Conservation (phyloP, 2,329 filamentous ascomycete species). For the Teratosphaeria viscida region DNA sequence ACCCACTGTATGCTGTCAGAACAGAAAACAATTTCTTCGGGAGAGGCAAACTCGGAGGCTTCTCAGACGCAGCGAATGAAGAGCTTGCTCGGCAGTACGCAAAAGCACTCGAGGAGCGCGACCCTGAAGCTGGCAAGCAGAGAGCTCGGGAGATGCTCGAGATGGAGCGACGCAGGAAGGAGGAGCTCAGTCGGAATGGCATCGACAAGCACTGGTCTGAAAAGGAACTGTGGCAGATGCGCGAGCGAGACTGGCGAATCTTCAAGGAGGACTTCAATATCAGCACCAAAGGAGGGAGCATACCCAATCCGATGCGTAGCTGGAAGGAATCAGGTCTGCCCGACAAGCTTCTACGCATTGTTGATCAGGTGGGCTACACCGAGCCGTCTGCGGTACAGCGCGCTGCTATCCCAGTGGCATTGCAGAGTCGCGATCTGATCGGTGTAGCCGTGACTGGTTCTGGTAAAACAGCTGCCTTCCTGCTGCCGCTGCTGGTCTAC, state of each 20-base stretch:
- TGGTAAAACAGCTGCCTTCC: constrained; percentile 92
- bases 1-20: constrained; percentile 64
- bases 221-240: constrained; percentile 87
- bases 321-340: constrained; percentile 83
- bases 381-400: constrained; percentile 88
- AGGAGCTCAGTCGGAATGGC: constrained; percentile 60
- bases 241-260: constrained; percentile 95
- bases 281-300: constrained; percentile 77
- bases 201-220: constrained; percentile 93
- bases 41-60: constrained; percentile 56
- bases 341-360: constrained; percentile 64
- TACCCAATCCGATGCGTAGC: constrained; percentile 92
- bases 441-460: constrained; percentile 97
- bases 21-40: constrained; percentile 61
- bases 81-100: constrained; percentile 45
- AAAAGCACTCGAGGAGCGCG: constrained; percentile 60
- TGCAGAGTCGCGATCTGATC: constrained; percentile 90
- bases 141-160: constrained; percentile 74
- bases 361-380: constrained; percentile 76
- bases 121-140: constrained; percentile 63
- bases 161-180: constrained; percentile 67
- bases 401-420: constrained; percentile 87
- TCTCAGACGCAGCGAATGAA: constrained; percentile 49
- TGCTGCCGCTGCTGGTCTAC: constrained; percentile 85
- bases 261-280: constrained; percentile 99